A percentile compares a stretch with the other conserved stretches of the same genome.
These are phyloP conservation scores for Xylariaceae sp. DNA, from an alignment of 2,329 filamentous ascomycete genomes.

Conservation along the genomic window DNA sequence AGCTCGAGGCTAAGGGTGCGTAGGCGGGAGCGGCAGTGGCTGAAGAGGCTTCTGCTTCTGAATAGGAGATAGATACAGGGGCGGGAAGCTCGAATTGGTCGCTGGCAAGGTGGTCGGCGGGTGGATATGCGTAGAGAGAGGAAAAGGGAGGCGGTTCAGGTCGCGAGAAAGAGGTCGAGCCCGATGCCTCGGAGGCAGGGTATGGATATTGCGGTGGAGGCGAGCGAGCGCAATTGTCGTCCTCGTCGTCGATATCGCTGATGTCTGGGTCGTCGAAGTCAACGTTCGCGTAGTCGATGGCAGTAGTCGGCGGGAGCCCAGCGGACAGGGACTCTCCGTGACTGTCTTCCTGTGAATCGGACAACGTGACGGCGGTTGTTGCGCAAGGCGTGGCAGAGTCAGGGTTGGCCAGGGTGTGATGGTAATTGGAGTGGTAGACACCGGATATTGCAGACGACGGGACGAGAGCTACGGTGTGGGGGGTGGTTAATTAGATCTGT, in stretches of 20 bases:
- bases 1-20: conserved; percentile 40
- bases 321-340: conserved; percentile 43
- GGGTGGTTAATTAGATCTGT: conserved; percentile 16
- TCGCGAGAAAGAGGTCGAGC: conserved; percentile 39
- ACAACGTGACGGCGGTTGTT: conserved; percentile 44
- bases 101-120: conserved; percentile 27
- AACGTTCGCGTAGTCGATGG: conserved; percentile 15
- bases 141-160: conserved; percentile 56
- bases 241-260: conserved; percentile 13
- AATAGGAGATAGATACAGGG: conserved; percentile 20
- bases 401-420: conserved; percentile 9
- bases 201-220: conserved; percentile 62
- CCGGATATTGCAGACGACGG: conserved; percentile 22
- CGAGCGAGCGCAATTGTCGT: conserved; percentile 39
- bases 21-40: conserved; percentile 53
- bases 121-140: conserved; percentile 48
- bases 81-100: conserved; percentile 27
- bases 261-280: conserved; percentile 24
- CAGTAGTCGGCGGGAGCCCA: conserved; percentile 32
- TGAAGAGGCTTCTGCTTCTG: conserved; percentile 32
- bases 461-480: conserved; percentile 13
- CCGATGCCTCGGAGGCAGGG: conserved; percentile 52
- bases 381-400: not conserved
- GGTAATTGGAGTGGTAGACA: conserved; percentile 21
- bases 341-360: conserved; percentile 40